Conservation (phyloP, 805 yeast genomes). For the Yamadazyma sp. region DNA sequence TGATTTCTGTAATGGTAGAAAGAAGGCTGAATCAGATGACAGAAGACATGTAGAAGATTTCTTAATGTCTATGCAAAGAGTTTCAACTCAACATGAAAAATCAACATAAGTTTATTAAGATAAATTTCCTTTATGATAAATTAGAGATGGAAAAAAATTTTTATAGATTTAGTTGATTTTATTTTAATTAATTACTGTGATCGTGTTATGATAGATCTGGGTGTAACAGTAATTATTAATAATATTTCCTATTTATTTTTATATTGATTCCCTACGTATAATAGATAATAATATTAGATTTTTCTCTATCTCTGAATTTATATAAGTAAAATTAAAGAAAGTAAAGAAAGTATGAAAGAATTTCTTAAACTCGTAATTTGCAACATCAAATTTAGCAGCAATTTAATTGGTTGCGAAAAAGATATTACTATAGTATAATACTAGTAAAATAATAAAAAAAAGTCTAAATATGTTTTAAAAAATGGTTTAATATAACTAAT, state of each 20-base stretch:
- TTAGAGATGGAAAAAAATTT: not conserved
- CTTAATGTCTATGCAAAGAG: conserved; percentile 84
- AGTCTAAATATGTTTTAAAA: no score
- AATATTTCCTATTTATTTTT: not conserved
- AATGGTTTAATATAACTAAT: no score
- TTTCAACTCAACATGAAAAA: conserved; percentile 85
- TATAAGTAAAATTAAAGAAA: no score
- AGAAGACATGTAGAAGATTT: conserved; percentile 77
- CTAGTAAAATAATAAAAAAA: no score
- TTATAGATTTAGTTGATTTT: no score
- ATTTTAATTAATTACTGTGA: no score
- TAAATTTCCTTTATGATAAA: no score
- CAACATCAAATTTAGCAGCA: not conserved
- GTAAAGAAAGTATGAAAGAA: no score
- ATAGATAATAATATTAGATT: conserved; percentile 7
- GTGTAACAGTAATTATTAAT: conserved; percentile 2
- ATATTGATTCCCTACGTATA: conserved; percentile 7
- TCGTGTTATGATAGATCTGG: conserved; percentile 7
- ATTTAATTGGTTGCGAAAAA: conserved; percentile 5
- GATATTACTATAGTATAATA: no score
- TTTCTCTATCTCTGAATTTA: no score
- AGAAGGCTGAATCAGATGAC: conserved; percentile 52
- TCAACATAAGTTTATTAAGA: conserved; percentile 45
- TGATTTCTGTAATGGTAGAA: conserved; percentile 80
- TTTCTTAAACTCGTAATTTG: not conserved